Base-by-base conservation (phyloP, 2,329 filamentous ascomycete species). In the Penicillium sp. region DNA sequence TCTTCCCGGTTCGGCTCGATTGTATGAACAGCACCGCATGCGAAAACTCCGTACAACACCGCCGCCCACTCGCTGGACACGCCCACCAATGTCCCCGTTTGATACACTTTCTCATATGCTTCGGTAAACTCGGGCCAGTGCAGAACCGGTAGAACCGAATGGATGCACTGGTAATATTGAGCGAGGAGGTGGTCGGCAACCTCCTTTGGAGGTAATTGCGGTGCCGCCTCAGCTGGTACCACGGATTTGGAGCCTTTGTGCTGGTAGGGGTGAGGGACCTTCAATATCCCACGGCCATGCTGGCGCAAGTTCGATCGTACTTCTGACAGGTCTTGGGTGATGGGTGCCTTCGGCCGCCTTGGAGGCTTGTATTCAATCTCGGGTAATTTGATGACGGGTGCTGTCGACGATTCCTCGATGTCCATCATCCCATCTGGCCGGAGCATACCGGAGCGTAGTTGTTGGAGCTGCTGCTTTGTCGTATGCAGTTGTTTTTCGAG, bases 401-500 rank as follows among this genome's bases (percentile, higher is more conserved):
- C 81, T 25, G 70, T 63, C 54, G 63, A 65, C 6, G 67, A 59
- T 25, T 78, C 75, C 57, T 82, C 80, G 6, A 77, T 50, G 42
- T 83, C 81, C 64, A 78, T 73, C 22, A 75, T 65, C n/a, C 77
- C 76, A 53, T 81, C 79, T 41, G 78, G 78, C 55, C 82, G 81
- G 41, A 78, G 69, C 45, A 91, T 78, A 69, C 88, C 85, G 34
- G 88, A 87, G 54, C 87, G 86, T 41, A 96, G 79, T 62, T 88
- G 88, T 57, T 82, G 84, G 70, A 96, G 93, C 74, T 96, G 90
- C 59, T 91, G 87, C 72, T 88, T 90, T 42, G 95, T 84, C 54
- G 89, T 85, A 49, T 90, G 86, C 70, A 97, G 86, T 76, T 97
- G 93, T 76, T 92, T 95, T 78, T 98, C 94, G 28, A 99, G 83